phyloP scores from a whole-genome alignment of 2,329 filamentous ascomycete species.

The Fusarium sp. region DNA sequence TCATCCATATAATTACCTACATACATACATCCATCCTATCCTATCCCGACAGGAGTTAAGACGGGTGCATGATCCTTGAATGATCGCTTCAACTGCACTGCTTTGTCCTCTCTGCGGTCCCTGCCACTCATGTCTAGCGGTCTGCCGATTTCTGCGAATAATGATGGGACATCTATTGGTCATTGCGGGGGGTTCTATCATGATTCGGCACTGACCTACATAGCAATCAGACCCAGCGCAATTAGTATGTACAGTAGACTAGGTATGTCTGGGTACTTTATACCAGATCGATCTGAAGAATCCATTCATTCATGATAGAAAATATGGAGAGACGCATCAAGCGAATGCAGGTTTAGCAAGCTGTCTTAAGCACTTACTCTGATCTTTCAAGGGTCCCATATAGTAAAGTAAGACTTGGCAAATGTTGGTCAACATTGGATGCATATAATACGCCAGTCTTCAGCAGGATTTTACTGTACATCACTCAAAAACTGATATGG shows the following conservation, averaged over 20 bases:
- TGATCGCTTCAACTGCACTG: conserved; percentile 9
- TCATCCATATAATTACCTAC: not conserved
- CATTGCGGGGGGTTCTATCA: conserved; percentile 34
- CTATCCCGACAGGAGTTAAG: not conserved
- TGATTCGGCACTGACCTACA: conserved; percentile 25
- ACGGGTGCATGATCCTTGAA: not conserved
- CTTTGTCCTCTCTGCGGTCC: conserved; percentile 22
- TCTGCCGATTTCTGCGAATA: conserved; percentile 45
- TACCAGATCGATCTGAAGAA: conserved; percentile 18
- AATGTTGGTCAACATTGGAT: not conserved
- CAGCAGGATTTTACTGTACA: not conserved
- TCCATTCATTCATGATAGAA: conserved; percentile 4
- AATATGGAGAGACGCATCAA: not conserved
- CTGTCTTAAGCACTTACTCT: not conserved
- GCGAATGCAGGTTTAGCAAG: not conserved
- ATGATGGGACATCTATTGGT: conserved; percentile 43
- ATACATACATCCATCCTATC: not conserved
- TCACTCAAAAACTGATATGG: not conserved
- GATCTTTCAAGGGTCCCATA: not conserved
- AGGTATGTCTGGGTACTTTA: not conserved
- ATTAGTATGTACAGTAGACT: not conserved
- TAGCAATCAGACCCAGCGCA: not conserved
- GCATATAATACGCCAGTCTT: not conserved
- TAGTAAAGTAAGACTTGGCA: not conserved
- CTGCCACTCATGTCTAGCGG: conserved; percentile 32